Evolutionary conservation across 257 asterid genomes (phyloP).

Genomic region (Salvia rosmarinus): DNA sequence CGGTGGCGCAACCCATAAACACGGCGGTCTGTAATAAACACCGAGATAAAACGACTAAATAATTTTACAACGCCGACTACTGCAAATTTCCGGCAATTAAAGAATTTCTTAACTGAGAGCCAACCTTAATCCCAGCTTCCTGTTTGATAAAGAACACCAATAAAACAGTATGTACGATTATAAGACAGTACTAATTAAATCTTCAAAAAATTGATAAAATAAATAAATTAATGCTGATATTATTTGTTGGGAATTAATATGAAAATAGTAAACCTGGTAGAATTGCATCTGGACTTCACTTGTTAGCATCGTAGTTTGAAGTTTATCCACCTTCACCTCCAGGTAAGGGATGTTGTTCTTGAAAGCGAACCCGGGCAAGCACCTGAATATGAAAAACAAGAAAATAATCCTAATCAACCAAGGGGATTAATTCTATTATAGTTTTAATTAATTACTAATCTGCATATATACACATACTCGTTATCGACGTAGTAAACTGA

Average conservation of each 20-base stretch:
- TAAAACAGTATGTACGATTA: not conserved
- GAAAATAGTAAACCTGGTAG: too few relatives aligned
- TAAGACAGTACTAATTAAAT: too few relatives aligned
- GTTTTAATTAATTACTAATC: too few relatives aligned
- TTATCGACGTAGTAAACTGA: slow-evolving; percentile 35
- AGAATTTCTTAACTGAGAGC: too few relatives aligned
- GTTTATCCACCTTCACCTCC: slow-evolving; percentile 42
- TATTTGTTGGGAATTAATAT: not conserved
- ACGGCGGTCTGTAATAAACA: slow-evolving; percentile 49
- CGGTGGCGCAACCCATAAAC: slow-evolving; percentile 66
- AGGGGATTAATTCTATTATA: too few relatives aligned
- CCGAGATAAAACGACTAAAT: too few relatives aligned
- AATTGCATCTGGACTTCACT: slow-evolving; percentile 56
- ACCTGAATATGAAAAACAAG: slow-evolving; percentile 30
- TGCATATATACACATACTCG: slow-evolving; percentile 44
- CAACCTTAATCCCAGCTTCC: slow-evolving; percentile 83
- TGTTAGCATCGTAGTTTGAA: slow-evolving; percentile 37
- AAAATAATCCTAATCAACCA: not conserved
- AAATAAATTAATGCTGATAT: too few relatives aligned
- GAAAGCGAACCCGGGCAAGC: slow-evolving; percentile 65
- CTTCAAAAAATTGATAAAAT: too few relatives aligned
- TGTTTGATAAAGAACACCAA: slow-evolving; percentile 23
- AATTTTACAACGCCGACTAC: too few relatives aligned
- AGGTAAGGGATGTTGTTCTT: slow-evolving; percentile 52
- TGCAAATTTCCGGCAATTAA: too few relatives aligned